Evolutionary conservation across 75 land plant genomes (phyloP).

Genomic region (Cunninghamia lanceolata): DNA sequence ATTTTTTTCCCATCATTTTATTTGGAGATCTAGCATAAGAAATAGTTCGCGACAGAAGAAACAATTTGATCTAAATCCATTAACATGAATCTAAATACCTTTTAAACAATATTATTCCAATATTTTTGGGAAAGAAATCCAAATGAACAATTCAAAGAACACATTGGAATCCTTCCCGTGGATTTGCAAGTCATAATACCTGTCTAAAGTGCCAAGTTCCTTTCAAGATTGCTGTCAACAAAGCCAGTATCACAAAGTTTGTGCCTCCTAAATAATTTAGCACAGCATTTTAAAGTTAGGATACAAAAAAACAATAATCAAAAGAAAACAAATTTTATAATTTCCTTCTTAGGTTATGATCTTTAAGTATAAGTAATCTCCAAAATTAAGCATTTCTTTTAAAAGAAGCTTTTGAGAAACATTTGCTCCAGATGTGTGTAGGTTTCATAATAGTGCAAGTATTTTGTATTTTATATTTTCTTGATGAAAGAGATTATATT

Average conservation of each 20-base stretch:
- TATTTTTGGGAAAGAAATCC: not conserved
- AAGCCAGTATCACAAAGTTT: slow-evolving; percentile 80
- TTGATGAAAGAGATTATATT: no score
- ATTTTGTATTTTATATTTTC: not conserved
- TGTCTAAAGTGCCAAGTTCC: slow-evolving; percentile 88
- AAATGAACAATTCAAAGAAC: not conserved
- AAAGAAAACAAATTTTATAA: not conserved
- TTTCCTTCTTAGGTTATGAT: not conserved
- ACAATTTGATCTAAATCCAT: not conserved
- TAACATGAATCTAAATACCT: not conserved
- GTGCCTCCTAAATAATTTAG: slow-evolving; percentile 65
- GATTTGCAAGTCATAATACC: slow-evolving; percentile 27
- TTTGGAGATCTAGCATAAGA: not conserved
- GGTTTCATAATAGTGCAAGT: not conserved
- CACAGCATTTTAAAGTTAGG: not conserved
- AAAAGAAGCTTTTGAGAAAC: not conserved
- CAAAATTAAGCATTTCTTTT: not conserved
- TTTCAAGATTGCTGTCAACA: slow-evolving; percentile 72
- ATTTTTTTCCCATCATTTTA: not conserved
- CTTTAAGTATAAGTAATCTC: not conserved
- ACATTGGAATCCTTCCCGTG: not conserved
- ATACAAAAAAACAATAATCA: not conserved
- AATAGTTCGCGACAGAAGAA: not conserved
- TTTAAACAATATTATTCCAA: not conserved
- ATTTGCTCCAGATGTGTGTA: not conserved